phyloP scores from a whole-genome alignment of 1,284 basidiomycete species.

The Cerrena zonata region DNA sequence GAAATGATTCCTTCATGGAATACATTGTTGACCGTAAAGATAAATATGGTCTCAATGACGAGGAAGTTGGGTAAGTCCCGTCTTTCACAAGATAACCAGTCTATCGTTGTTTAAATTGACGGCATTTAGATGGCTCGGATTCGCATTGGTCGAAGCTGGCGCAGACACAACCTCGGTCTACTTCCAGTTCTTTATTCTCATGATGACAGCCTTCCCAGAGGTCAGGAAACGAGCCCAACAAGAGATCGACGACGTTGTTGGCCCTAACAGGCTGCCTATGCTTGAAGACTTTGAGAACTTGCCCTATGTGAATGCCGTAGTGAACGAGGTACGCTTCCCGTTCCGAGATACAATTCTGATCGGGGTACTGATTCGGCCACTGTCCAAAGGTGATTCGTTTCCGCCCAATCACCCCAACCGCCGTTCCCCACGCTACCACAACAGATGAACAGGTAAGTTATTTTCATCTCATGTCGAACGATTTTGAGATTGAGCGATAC shows the following conservation, averaged over 20 bases:
- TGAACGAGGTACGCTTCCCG: conserved; percentile 15
- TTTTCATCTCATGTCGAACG: too few relatives aligned
- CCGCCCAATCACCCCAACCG: not conserved
- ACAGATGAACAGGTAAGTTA: not conserved
- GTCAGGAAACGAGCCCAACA: conserved; percentile 22
- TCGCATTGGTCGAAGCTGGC: not conserved
- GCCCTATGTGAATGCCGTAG: conserved; percentile 26
- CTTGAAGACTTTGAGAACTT: conserved; percentile 23
- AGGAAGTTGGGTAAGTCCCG: too few relatives aligned
- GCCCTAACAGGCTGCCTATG: conserved; percentile 20
- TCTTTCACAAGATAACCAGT: too few relatives aligned
- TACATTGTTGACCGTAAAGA: not conserved
- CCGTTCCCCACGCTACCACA: not conserved
- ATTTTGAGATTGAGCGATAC: too few relatives aligned
- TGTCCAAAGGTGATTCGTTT: conserved; percentile 1
- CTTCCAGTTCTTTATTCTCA: conserved; percentile 15
- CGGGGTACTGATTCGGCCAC: not conserved
- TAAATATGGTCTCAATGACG: not conserved
- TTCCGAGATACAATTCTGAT: not conserved
- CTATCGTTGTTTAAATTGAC: too few relatives aligned
- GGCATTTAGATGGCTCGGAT: not conserved
- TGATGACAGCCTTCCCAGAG: conserved; percentile 13
- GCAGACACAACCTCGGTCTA: conserved; percentile 4
- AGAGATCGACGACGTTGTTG: conserved; percentile 27
- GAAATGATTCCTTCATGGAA: conserved; percentile 15